Evolutionary conservation across 805 yeast genomes (phyloP), one percentile per base, ranked within the genome.

Genomic region (Saturnispora kantuleensis): DNA sequence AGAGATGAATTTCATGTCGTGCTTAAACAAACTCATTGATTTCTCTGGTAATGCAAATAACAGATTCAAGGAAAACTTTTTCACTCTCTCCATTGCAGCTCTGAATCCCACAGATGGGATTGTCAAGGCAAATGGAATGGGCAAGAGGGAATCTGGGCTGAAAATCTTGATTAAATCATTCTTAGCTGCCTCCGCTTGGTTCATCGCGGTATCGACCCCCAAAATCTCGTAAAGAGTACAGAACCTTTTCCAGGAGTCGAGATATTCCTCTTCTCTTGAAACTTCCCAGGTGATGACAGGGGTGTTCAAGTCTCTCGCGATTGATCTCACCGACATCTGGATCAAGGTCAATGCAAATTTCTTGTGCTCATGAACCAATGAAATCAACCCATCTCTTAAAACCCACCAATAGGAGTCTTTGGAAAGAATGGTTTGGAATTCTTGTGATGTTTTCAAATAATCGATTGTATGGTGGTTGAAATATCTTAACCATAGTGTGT

Each of bases 151-250:
- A 1, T 59, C 49, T 3, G 74, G 70, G 0, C 69, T 56, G 18
- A 85, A 67, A 11, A 84, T 58, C 1, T 63, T 64, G 1, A 76
- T 57, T 37, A 88, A 74, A 53, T 85, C 95, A 7, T 64, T 63
- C 1, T 73, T 62, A 0, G 93, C 90, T 10, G 86, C 95, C 52
- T 80, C 79, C 0, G 89, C 78, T 60, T 89, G 96, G 53, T 89
- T 88, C 53, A 85, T 63, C 0, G 96, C 84, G 0, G 96, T 78
- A 58, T 88, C 96, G 34, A 88, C 71, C 1, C 87, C 93, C 26
- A 85, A 64, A 39, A 88, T 83, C 56, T 88, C 96, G 54, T 76
- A 82, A 11, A 88, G 62, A 0, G 95, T 84, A 26, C 77, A 68
- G 54, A 70, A 88, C 47, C 84, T 71, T 36, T 75, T 70, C 96